Conservation (phyloP, 768 basidiomycete genomes). For the Russula earlei region DNA sequence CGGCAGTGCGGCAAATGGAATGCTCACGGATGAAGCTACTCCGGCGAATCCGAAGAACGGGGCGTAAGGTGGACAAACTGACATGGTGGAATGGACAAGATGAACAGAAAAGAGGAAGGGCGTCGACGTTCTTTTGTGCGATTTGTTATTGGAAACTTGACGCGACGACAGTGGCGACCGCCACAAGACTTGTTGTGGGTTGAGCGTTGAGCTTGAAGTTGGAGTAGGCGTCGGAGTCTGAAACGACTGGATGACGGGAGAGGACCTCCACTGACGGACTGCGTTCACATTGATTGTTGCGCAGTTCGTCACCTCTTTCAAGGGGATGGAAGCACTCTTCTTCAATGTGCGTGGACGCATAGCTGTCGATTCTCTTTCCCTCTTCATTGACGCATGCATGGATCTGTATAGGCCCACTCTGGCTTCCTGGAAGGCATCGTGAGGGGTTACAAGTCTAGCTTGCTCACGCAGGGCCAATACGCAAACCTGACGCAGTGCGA, state of each 20-base stretch:
- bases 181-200: not conserved
- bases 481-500: conserved; percentile 95
- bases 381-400: conserved; percentile 24
- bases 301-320: not conserved
- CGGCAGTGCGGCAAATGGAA: not conserved
- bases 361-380: not conserved
- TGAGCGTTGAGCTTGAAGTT: not conserved
- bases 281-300: not conserved
- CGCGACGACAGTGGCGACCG: not conserved
- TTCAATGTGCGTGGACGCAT: conserved; percentile 58
- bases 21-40: conserved; percentile 80
- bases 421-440: conserved; percentile 79
- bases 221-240: conserved; percentile 14
- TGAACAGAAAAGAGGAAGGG: not conserved
- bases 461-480: conserved; percentile 85
- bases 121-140: not conserved
- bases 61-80: conserved; percentile 78
- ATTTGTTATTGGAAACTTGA: not conserved
- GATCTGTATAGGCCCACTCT: conserved; percentile 42
- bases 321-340: conserved; percentile 72
- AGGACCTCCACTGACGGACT: no score
- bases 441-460: conserved; percentile 88
- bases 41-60: conserved; percentile 98
- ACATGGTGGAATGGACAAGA: conserved; percentile 22
- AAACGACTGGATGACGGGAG: no score